A percentile compares a stretch with the other conserved stretches of the same genome.
Conservation (phyloP, 441 rosid species). For the Adansonia madagascariensis region DNA sequence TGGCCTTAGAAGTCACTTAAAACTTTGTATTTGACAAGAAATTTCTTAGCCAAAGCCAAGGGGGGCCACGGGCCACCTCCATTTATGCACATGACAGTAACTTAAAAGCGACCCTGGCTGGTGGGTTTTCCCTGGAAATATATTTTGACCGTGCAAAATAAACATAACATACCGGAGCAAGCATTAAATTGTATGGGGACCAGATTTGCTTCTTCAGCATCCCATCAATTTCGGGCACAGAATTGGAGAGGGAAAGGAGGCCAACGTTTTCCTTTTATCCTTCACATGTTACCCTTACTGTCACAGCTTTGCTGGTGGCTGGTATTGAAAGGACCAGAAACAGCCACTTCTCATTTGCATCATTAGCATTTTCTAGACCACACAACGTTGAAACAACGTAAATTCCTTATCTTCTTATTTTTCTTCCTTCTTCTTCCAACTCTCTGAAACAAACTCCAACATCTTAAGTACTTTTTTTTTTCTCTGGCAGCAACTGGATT, state of each 20-base stretch:
- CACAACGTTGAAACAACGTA: conserved; percentile 24
- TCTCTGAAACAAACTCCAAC: background rate
- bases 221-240: conserved; percentile 7
- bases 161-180: background rate
- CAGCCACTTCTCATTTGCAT: conserved; percentile 16
- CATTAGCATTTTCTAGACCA: conserved; percentile 35
- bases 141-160: background rate
- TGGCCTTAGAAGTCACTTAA: too few species aligned
- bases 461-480: background rate
- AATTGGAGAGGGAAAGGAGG: background rate
- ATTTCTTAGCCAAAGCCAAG: background rate
- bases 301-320: conserved; percentile 26
- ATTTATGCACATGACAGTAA: background rate
- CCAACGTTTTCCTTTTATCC: conserved; percentile 45
- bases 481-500: background rate
- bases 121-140: background rate
- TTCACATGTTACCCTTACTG: conserved; percentile 34
- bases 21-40: background rate
- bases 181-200: conserved; percentile 20
- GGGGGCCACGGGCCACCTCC: background rate
- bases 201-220: background rate
- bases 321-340: conserved; percentile 28
- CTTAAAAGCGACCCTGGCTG: background rate
- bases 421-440: background rate
- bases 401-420: conserved; percentile 26